Evolutionary conservation across 148 eudicot genomes (phyloP).

Genomic region (Cornus controversa): DNA sequence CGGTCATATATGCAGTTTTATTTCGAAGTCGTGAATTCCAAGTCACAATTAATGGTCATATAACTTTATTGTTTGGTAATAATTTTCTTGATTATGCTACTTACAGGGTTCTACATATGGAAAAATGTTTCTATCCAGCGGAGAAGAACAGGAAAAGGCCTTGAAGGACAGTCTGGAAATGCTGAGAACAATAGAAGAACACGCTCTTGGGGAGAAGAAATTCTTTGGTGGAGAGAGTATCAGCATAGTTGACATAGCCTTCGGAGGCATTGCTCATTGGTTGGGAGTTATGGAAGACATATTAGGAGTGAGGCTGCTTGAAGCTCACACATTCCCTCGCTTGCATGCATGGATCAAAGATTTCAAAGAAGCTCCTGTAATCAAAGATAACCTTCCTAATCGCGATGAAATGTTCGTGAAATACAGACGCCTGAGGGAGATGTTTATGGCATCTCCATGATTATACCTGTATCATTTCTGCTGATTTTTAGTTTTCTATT

Average conservation of each 20-base stretch:
- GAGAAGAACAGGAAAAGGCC: not conserved
- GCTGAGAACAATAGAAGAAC: not conserved
- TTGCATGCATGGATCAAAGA: not conserved
- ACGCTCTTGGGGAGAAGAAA: not conserved
- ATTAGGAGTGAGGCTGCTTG: not conserved
- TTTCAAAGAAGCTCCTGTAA: constrained; percentile 1
- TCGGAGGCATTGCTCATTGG: not conserved
- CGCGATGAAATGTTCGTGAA: not conserved
- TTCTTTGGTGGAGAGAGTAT: constrained; percentile 6
- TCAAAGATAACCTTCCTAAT: constrained; percentile 5
- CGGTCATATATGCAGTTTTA: too few relatives aligned
- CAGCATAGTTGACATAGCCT: not conserved
- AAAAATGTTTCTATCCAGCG: not conserved
- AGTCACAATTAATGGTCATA: too few relatives aligned
- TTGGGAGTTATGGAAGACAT: not conserved
- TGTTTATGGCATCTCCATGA: not conserved
- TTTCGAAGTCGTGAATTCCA: too few relatives aligned
- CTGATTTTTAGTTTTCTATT: too few relatives aligned
- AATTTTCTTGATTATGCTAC: too few relatives aligned
- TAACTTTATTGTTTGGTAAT: too few relatives aligned
- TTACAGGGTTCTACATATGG: too few relatives aligned
- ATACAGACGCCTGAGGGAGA: not conserved
- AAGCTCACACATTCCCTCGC: not conserved
- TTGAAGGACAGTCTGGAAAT: not conserved
- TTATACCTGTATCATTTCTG: too few relatives aligned